These are phyloP conservation scores for Hygrophoropsis aurantiaca DNA, from an alignment of 768 basidiomycete genomes.

Conservation along the genomic window DNA sequence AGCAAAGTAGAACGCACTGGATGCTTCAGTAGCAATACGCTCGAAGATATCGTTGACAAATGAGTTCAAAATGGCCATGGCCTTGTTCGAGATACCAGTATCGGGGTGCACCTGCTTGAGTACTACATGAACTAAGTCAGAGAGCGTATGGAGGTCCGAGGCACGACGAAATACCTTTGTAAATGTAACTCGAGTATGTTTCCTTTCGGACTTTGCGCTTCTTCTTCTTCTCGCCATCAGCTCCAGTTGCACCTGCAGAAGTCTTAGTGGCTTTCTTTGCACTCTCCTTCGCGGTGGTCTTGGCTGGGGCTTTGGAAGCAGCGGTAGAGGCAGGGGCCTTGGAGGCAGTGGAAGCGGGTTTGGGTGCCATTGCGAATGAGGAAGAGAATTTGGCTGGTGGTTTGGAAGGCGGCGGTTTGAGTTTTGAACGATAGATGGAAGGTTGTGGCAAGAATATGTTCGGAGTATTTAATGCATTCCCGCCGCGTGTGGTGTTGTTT, in stretches of 20 bases:
- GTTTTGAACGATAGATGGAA: slow-evolving; percentile 12
- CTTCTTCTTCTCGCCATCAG: slow-evolving; percentile 84
- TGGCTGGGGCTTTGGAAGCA: slow-evolving; percentile 44
- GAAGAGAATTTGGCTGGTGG: slow-evolving; percentile 7
- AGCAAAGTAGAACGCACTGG: slow-evolving; percentile 52
- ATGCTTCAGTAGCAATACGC: slow-evolving; percentile 86
- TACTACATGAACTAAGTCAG: slow-evolving; percentile 46
- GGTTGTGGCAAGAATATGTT: slow-evolving; percentile 2
- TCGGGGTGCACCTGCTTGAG: slow-evolving; percentile 98
- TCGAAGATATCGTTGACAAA: slow-evolving; percentile 96
- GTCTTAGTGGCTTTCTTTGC: slow-evolving; percentile 62
- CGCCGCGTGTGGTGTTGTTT: slow-evolving; percentile 40
- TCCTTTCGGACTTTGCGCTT: slow-evolving; percentile 86
- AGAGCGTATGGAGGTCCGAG: not conserved
- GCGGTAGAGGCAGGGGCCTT: slow-evolving; percentile 52
- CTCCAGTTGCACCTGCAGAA: slow-evolving; percentile 46
- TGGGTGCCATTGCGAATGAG: slow-evolving; percentile 52
- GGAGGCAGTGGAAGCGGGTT: slow-evolving; percentile 83
- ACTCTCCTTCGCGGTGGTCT: slow-evolving; percentile 37
- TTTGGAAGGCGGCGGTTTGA: slow-evolving; percentile 7
- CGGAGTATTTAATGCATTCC: slow-evolving; percentile 18
- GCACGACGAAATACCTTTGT: slow-evolving; percentile 59
- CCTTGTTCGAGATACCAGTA: slow-evolving; percentile 98
- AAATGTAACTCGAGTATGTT: slow-evolving; percentile 94
- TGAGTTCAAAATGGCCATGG: slow-evolving; percentile 88